Percentiles rank a stretch among this genome's conserved stretches.
Evolutionary conservation across 305 asterid genomes (phyloP).

Genomic region (Rubia balearica): DNA sequence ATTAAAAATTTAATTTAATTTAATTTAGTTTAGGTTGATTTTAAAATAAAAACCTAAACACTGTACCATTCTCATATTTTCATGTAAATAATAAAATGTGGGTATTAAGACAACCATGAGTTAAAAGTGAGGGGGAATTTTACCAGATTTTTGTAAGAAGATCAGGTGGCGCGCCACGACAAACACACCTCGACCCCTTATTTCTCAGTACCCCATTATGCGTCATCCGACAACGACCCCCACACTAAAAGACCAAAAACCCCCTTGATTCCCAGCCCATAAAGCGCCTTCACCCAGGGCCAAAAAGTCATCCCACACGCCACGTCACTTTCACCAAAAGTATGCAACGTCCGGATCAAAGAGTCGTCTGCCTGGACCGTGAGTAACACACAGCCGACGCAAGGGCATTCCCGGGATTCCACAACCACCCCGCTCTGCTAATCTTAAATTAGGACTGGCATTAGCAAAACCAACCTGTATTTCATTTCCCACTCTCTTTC

Average conservation of each 20-base stretch:
- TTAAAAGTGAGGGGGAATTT: neutral
- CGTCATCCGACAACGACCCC: slow-evolving; percentile 21
- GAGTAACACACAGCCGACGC: slow-evolving; percentile 21
- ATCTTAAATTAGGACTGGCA: slow-evolving; percentile 3
- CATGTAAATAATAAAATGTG: too few relatives aligned
- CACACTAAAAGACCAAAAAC: slow-evolving; percentile 10
- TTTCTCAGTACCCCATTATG: slow-evolving; percentile 25
- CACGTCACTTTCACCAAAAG: slow-evolving; percentile 42
- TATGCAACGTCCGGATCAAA: slow-evolving; percentile 33
- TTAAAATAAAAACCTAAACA: too few relatives aligned
- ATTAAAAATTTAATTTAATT: too few relatives aligned
- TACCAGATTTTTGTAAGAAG: slow-evolving; percentile 19
- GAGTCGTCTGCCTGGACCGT: slow-evolving; percentile 27
- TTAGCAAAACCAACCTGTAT: slow-evolving; percentile 7
- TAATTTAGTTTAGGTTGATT: too few relatives aligned
- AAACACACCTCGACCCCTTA: slow-evolving; percentile 42
- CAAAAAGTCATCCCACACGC: slow-evolving; percentile 13
- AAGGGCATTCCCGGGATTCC: slow-evolving; percentile 26
- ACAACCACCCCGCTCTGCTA: neutral
- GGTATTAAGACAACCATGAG: too few relatives aligned
- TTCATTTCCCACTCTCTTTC: neutral
- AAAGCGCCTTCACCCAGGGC: slow-evolving; percentile 6
- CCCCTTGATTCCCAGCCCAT: neutral
- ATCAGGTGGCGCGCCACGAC: slow-evolving; percentile 43
- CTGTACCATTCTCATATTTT: too few relatives aligned